These are phyloP conservation scores for Pleurotus cornucopiae DNA, from an alignment of 768 basidiomycete genomes.

Conservation along the genomic window DNA sequence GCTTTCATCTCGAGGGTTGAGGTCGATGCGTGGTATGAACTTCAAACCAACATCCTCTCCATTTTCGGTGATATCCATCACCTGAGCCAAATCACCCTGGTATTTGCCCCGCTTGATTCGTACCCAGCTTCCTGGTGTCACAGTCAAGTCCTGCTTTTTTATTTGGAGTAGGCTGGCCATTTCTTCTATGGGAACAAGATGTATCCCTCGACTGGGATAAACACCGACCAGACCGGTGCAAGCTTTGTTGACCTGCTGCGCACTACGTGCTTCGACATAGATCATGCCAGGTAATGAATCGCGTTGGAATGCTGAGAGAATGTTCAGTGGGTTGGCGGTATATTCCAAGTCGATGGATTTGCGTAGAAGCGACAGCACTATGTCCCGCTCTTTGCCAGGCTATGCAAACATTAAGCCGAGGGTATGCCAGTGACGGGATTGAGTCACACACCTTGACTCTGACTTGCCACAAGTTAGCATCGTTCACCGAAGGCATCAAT, in stretches of 20 bases:
- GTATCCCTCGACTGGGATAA: slow-evolving; percentile 77
- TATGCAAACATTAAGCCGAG: slow-evolving; percentile 22
- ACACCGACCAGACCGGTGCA: slow-evolving; percentile 90
- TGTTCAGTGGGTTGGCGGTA: slow-evolving; percentile 72
- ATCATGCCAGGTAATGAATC: slow-evolving; percentile 95
- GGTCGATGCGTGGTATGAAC: slow-evolving; percentile 96
- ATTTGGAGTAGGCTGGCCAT: slow-evolving; percentile 96
- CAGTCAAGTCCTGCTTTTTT: slow-evolving; percentile 87
- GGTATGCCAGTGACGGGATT: not conserved
- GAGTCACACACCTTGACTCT: slow-evolving; percentile 70
- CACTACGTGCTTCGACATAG: slow-evolving; percentile 90
- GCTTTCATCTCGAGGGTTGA: slow-evolving; percentile 82
- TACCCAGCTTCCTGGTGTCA: slow-evolving; percentile 90
- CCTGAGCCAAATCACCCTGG: slow-evolving; percentile 91
- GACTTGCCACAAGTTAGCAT: slow-evolving; percentile 94
- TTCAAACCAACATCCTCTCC: slow-evolving; percentile 90
- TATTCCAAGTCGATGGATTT: slow-evolving; percentile 87
- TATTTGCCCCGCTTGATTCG: slow-evolving; percentile 93
- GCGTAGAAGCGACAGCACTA: slow-evolving; percentile 92
- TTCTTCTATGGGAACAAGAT: slow-evolving; percentile 91
- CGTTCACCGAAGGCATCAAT: slow-evolving; percentile 95
- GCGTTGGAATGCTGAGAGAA: slow-evolving; percentile 92
- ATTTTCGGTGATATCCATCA: slow-evolving; percentile 90
- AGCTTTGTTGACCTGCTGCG: slow-evolving; percentile 81
- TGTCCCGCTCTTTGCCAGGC: slow-evolving; percentile 90